A percentile compares a stretch with the other conserved stretches of the same genome.
Evolutionary conservation across 306 rosid genomes (phyloP).

Genomic region (Canavalia ensiformis): DNA sequence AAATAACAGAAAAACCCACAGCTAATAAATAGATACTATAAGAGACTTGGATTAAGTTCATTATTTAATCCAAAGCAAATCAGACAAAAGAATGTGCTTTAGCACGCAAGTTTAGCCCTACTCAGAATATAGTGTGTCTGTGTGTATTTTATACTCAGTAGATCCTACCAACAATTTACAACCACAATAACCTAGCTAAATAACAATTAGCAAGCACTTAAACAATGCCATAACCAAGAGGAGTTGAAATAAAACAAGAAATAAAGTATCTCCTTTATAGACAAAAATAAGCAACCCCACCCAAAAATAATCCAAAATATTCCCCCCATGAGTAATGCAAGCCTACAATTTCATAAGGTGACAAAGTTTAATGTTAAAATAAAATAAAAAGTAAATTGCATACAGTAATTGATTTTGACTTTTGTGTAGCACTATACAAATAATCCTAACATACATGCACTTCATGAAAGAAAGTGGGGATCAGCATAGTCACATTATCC

Average conservation of each 20-base stretch:
- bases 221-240: background rate
- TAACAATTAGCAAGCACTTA: conserved; percentile 10
- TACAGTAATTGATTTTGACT: background rate
- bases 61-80: conserved; percentile 12
- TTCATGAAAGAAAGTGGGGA: background rate
- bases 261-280: background rate
- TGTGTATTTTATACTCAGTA: background rate
- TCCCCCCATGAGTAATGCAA: background rate
- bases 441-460: background rate
- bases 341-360: background rate
- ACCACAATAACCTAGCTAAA: conserved; percentile 12
- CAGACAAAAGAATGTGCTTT: background rate
- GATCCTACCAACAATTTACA: conserved; percentile 16
- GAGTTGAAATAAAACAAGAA: background rate
- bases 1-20: background rate
- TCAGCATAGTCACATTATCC: background rate
- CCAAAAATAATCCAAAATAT: conserved; percentile 3
- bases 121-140: background rate
- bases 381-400: background rate
- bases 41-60: conserved; percentile 20
- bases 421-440: background rate
- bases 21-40: background rate
- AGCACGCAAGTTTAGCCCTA: conserved; percentile 15
- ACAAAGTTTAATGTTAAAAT: background rate
- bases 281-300: background rate